Percentiles rank a stretch among this genome's conserved stretches.
Conservation (phyloP, 2,329 filamentous ascomycete genomes). For the Penicillium thymicola region DNA sequence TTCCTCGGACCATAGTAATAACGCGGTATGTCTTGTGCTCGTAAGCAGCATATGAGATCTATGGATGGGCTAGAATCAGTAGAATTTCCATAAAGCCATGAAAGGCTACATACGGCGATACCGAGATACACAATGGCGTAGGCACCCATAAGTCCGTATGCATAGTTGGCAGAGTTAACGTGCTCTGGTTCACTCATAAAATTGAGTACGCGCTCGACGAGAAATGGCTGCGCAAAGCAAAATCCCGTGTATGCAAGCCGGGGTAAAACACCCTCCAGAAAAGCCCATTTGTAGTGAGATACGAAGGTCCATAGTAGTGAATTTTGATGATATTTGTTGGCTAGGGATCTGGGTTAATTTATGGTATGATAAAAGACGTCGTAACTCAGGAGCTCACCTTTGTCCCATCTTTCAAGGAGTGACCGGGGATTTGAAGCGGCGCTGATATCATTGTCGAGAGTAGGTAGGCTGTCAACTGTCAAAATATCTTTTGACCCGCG, state of each 20-base stretch:
- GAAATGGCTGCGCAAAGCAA: slow-evolving; percentile 47
- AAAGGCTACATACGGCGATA: slow-evolving; percentile 31
- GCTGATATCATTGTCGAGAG: slow-evolving; percentile 34
- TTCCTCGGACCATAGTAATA: slow-evolving; percentile 40
- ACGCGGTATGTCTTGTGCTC: slow-evolving; percentile 36
- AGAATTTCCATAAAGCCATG: not conserved
- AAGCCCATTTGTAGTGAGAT: slow-evolving; percentile 19
- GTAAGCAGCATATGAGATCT: slow-evolving; percentile 32
- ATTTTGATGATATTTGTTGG: slow-evolving; percentile 14
- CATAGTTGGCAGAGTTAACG: slow-evolving; percentile 24
- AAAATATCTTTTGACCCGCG: slow-evolving; percentile 32
- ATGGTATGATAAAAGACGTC: not conserved
- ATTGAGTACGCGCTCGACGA: slow-evolving; percentile 32
- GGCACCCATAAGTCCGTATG: slow-evolving; percentile 38
- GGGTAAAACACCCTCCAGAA: slow-evolving; percentile 31
- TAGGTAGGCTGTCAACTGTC: slow-evolving; percentile 40
- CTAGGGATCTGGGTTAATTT: slow-evolving; percentile 6
- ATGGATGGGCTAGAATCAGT: not conserved
- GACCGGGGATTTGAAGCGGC: slow-evolving; percentile 29
- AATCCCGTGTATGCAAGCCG: slow-evolving; percentile 43
- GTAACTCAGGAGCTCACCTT: slow-evolving; percentile 14
- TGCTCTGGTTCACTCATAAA: slow-evolving; percentile 21
- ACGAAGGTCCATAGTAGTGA: slow-evolving; percentile 20
- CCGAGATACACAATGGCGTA: slow-evolving; percentile 39
- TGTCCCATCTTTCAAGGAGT: slow-evolving; percentile 33